These are phyloP conservation scores for Candida nanaspora DNA, from an alignment of 805 yeast genomes.

Conservation along the genomic window DNA sequence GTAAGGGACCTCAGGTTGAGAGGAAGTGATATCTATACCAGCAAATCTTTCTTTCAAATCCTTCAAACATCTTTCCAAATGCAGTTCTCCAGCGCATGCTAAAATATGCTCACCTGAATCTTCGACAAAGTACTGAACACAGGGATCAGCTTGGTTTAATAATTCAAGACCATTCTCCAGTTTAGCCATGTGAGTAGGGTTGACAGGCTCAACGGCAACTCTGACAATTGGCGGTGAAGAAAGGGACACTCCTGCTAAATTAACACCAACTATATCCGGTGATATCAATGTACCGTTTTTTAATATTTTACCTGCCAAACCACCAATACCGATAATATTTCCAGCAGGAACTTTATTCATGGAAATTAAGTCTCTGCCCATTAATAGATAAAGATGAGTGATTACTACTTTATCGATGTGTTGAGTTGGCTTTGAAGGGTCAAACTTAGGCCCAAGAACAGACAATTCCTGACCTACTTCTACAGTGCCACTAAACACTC, in stretches of 20 bases:
- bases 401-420: slow-evolving; percentile 52
- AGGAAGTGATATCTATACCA: slow-evolving; percentile 75
- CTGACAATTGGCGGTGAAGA: slow-evolving; percentile 87
- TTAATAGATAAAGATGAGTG: slow-evolving; percentile 66
- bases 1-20: slow-evolving; percentile 92
- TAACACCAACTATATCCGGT: slow-evolving; percentile 53
- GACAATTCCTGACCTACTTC: slow-evolving; percentile 66
- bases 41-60: slow-evolving; percentile 91
- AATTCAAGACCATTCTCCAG: slow-evolving; percentile 73
- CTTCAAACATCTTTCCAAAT: slow-evolving; percentile 87
- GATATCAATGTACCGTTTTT: slow-evolving; percentile 81
- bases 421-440: slow-evolving; percentile 54
- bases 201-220: slow-evolving; percentile 92
- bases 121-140: slow-evolving; percentile 78
- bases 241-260: slow-evolving; percentile 66
- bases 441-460: slow-evolving; percentile 82
- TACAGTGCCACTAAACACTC: slow-evolving; percentile 83
- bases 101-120: slow-evolving; percentile 91
- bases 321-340: slow-evolving; percentile 89
- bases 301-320: slow-evolving; percentile 72
- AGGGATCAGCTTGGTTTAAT: slow-evolving; percentile 87
- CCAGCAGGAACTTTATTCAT: slow-evolving; percentile 87
- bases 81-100: slow-evolving; percentile 95
- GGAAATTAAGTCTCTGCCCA: slow-evolving; percentile 87
- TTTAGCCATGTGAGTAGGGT: slow-evolving; percentile 71